A percentile compares a stretch with the other conserved stretches of the same genome.
These are phyloP conservation scores for Dactylellina drechsleri DNA, from an alignment of 2,329 filamentous ascomycete species.

Conservation along the genomic window DNA sequence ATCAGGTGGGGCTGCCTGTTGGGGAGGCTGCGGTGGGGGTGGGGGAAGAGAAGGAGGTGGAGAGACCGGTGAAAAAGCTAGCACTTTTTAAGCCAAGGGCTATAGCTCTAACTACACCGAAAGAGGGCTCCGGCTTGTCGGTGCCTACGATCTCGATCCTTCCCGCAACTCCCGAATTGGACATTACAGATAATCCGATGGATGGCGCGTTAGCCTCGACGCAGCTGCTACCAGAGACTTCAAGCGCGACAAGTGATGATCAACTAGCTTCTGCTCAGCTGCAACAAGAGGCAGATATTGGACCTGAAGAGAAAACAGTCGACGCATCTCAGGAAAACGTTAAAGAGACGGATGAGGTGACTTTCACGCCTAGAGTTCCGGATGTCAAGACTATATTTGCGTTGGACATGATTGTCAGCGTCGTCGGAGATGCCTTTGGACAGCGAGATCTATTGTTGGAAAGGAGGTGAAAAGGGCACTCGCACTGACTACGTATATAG, in stretches of 20 bases:
- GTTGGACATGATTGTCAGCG: constrained; percentile 58
- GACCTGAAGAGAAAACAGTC: background rate
- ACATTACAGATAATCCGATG: constrained; percentile 17
- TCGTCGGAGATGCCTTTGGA: constrained; percentile 58
- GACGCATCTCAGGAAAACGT: background rate
- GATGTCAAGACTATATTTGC: constrained; percentile 56
- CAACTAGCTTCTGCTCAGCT: constrained; percentile 24
- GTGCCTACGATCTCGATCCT: constrained; percentile 34
- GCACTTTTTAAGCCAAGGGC: constrained; percentile 38
- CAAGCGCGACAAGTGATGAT: background rate
- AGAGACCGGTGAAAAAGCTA: constrained; percentile 30
- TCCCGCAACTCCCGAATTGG: constrained; percentile 26
- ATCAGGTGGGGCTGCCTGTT: constrained; percentile 4
- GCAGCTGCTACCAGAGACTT: constrained; percentile 13
- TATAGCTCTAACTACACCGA: constrained; percentile 18
- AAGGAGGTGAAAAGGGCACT: constrained; percentile 21
- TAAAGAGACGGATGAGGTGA: background rate
- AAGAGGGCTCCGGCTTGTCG: background rate
- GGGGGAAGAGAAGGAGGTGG: constrained; percentile 26
- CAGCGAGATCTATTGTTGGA: constrained; percentile 57
- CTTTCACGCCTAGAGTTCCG: constrained; percentile 24
- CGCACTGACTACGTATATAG: background rate
- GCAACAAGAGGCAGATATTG: constrained; percentile 21
- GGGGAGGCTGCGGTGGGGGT: constrained; percentile 2
- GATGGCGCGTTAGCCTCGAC: background rate